Conservation (phyloP, 2,329 filamentous ascomycete genomes). For the Penicillium decumbens region DNA sequence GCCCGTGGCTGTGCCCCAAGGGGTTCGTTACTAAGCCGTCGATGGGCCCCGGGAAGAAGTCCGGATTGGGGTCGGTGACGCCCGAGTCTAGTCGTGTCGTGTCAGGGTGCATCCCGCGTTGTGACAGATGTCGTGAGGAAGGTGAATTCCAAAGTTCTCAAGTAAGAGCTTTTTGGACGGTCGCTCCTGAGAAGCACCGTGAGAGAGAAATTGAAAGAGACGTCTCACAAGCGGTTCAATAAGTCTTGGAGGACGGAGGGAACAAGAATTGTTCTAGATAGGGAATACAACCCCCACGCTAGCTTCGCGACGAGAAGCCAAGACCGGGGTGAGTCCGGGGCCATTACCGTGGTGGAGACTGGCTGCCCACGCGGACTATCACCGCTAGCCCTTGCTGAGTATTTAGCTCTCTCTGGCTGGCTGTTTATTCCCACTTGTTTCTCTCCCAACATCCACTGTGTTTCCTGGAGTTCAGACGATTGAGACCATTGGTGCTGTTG, state of each 20-base stretch:
- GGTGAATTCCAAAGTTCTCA: not conserved
- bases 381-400: slow-evolving; percentile 16
- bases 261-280: too few relatives aligned
- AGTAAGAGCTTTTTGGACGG: not conserved
- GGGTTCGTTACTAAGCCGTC: slow-evolving; percentile 1
- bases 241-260: not conserved
- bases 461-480: not conserved
- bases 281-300: not conserved
- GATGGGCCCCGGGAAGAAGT: slow-evolving; percentile 13
- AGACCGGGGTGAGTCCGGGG: slow-evolving; percentile 21
- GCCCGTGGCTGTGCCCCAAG: not conserved
- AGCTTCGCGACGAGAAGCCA: not conserved
- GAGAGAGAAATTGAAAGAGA: not conserved
- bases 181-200: not conserved
- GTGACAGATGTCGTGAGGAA: not conserved
- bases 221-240: not conserved
- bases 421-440: not conserved
- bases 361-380: slow-evolving; percentile 7
- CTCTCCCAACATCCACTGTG: not conserved
- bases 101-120: not conserved
- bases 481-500: not conserved
- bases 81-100: slow-evolving; percentile 6
- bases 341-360: slow-evolving; percentile 18
- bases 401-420: slow-evolving; percentile 19
- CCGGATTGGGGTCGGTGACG: slow-evolving; percentile 12